Percentiles rank a stretch among this genome's conserved stretches.
Evolutionary conservation across 1,284 basidiomycete species (phyloP).

Genomic region (Leccinum fuscescens): DNA sequence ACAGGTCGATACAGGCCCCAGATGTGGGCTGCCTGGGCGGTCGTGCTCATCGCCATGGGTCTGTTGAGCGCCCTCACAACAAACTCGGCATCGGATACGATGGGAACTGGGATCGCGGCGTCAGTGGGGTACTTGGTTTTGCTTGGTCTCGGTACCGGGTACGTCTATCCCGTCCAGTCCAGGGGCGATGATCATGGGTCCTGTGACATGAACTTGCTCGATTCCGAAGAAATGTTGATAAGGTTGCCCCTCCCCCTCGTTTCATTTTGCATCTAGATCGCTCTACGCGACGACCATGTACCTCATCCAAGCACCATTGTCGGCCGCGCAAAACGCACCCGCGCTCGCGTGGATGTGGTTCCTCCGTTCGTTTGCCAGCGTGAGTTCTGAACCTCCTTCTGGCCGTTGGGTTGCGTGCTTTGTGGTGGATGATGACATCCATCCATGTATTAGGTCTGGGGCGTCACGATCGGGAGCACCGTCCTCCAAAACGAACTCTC

Average conservation of each 20-base stretch:
- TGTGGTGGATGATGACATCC: background rate
- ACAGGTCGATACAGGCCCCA: slow-evolving; percentile 17
- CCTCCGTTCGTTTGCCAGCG: slow-evolving; percentile 26
- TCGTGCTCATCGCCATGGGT: slow-evolving; percentile 8
- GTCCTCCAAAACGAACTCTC: slow-evolving; percentile 22
- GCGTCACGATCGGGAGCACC: slow-evolving; percentile 17
- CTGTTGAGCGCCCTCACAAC: slow-evolving; percentile 7
- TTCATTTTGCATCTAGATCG: background rate
- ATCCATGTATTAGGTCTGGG: slow-evolving; percentile 17
- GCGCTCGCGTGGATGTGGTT: slow-evolving; percentile 31
- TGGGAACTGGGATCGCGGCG: background rate
- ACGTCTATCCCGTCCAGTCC: background rate
- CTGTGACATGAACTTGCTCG: background rate
- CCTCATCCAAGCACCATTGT: slow-evolving; percentile 34
- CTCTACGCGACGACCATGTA: slow-evolving; percentile 22
- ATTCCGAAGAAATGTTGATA: background rate
- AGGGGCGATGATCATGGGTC: no score
- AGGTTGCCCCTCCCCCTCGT: background rate
- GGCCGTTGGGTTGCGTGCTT: background rate
- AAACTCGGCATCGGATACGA: background rate
- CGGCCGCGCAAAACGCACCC: slow-evolving; percentile 22
- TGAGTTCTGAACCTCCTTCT: background rate
- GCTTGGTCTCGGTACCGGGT: slow-evolving; percentile 3
- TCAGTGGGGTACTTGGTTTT: slow-evolving; percentile 10
- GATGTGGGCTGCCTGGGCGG: slow-evolving; percentile 18